These are phyloP conservation scores for Chamaenerion angustifolium DNA, from an alignment of 345 rosid genomes.

Conservation along the genomic window DNA sequence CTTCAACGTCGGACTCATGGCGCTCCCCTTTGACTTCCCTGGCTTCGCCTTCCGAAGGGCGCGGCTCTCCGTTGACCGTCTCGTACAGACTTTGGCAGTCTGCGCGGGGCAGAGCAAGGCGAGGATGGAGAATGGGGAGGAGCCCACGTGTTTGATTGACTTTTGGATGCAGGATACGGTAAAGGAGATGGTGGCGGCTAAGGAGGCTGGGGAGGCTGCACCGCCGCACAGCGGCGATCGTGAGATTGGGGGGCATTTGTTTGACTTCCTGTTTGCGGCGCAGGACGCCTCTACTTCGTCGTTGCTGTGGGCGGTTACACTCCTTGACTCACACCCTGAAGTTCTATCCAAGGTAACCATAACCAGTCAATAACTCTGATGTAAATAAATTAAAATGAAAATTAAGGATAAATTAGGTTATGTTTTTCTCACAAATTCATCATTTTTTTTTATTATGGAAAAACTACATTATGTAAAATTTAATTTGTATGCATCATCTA, in stretches of 20 bases:
- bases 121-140: constrained; percentile 33
- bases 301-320: constrained; percentile 62
- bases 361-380: no score
- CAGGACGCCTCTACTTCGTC: constrained; percentile 92
- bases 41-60: constrained; percentile 67
- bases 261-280: constrained; percentile 74
- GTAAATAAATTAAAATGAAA: no score
- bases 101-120: constrained; percentile 40
- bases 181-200: constrained; percentile 20
- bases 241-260: constrained; percentile 56
- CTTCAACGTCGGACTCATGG: constrained; percentile 67
- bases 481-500: no score
- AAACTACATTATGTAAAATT: no score
- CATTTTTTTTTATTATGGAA: background rate
- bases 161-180: constrained; percentile 67
- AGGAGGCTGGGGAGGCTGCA: constrained; percentile 16
- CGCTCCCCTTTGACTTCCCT: constrained; percentile 54
- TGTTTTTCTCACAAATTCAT: no score
- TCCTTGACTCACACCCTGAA: constrained; percentile 65
- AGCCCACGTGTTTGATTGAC: constrained; percentile 59
- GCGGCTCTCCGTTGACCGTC: constrained; percentile 42
- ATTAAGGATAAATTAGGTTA: no score
- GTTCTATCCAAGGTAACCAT: constrained; percentile 23
- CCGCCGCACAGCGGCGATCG: constrained; percentile 32
- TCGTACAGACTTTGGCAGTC: constrained; percentile 24